A percentile compares a stretch with the other conserved stretches of the same genome.
Conservation (phyloP, 352 stramenopile genomes). For the Phytophthora pluvialis region DNA sequence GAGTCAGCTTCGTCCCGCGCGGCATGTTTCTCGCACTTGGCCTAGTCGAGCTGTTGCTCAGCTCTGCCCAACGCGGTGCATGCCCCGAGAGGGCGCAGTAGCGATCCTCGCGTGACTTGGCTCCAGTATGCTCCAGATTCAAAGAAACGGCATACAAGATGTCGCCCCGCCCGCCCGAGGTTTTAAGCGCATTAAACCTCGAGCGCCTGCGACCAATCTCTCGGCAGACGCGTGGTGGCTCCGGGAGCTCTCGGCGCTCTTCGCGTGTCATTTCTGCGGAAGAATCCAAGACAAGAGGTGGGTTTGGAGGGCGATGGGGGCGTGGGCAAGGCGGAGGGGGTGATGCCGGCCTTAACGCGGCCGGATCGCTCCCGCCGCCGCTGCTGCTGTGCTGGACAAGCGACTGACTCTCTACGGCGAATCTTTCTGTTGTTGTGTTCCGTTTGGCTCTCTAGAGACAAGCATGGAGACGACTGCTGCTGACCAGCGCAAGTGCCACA, state of each 20-base stretch:
- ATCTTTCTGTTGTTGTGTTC: conserved; percentile 20
- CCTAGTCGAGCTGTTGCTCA: conserved; percentile 13
- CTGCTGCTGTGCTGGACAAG: conserved; percentile 2
- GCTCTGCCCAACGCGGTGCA: background rate
- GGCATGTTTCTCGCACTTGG: conserved; percentile 22
- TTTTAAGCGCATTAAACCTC: conserved; percentile 47
- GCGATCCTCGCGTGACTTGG: conserved; percentile 17
- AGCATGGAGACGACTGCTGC: conserved; percentile 48
- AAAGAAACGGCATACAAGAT: conserved; percentile 37
- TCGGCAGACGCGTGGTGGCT: conserved; percentile 20
- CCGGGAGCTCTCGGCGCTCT: conserved; percentile 4
- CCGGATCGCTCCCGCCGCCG: background rate
- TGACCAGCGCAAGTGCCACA: conserved; percentile 80
- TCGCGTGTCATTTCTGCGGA: conserved; percentile 53
- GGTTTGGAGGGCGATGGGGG: conserved; percentile 1
- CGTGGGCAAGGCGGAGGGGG: background rate
- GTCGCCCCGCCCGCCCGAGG: conserved; percentile 39
- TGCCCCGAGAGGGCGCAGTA: background rate
- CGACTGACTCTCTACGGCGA: conserved; percentile 21
- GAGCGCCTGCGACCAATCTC: conserved; percentile 39
- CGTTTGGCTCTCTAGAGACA: conserved; percentile 9
- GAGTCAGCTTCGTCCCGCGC: background rate
- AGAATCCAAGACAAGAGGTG: conserved; percentile 46
- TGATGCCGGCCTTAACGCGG: background rate
- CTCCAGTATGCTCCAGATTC: conserved; percentile 2